A percentile compares a stretch with the other conserved stretches of the same genome.
Evolutionary conservation across 73 alveolate genomes (phyloP).

Genomic region (Tetrahymena borealis): DNA sequence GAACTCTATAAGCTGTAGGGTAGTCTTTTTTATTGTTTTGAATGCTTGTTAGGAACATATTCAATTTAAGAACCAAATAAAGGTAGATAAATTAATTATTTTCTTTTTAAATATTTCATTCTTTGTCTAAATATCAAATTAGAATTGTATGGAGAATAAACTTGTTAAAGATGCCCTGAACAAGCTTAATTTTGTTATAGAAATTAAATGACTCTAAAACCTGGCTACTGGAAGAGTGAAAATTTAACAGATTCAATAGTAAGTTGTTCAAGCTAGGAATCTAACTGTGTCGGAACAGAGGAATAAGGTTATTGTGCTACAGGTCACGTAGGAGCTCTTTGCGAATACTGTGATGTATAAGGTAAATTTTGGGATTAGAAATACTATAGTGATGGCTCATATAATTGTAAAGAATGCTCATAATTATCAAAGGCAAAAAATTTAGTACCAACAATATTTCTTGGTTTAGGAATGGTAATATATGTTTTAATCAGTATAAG

Average conservation of each 20-base stretch:
- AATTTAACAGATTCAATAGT: neutral
- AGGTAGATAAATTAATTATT: neutral
- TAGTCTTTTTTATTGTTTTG: neutral
- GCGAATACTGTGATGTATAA: conserved; percentile 31
- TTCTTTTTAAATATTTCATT: neutral
- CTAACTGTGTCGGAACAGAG: conserved; percentile 10
- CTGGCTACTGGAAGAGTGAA: conserved; percentile 18
- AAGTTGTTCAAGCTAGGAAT: neutral
- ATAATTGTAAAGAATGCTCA: conserved; percentile 11
- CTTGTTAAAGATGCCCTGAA: neutral
- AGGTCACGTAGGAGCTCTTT: conserved; percentile 32
- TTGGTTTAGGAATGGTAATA: neutral
- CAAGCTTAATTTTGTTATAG: neutral
- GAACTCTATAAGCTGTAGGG: neutral
- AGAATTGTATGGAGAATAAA: neutral
- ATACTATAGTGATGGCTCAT: conserved; percentile 8
- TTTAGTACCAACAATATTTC: neutral
- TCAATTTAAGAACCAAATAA: neutral
- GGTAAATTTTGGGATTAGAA: neutral
- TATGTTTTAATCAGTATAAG: neutral
- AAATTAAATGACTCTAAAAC: neutral
- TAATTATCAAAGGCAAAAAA: neutral
- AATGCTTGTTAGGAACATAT: neutral
- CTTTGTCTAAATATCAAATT: neutral
- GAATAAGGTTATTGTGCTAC: neutral